These are phyloP conservation scores for Penicillium longicatenatum DNA, from an alignment of 495 filamentous ascomycete genomes.

Conservation along the genomic window DNA sequence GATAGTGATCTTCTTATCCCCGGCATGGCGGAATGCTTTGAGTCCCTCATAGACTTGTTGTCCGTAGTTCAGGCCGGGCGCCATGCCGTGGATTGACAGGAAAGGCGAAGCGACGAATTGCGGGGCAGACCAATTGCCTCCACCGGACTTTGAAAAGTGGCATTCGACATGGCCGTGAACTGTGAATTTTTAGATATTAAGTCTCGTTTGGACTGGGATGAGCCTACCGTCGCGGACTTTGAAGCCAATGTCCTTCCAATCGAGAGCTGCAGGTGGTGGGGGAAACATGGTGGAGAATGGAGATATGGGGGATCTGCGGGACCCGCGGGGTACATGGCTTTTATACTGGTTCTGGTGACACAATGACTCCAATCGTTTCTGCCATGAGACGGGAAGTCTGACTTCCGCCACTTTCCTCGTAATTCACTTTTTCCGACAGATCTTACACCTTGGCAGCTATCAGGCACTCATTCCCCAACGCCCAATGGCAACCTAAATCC, in stretches of 20 bases:
- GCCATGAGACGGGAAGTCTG: not conserved
- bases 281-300: slow-evolving; percentile 57
- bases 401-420: not conserved
- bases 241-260: slow-evolving; percentile 93
- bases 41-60: slow-evolving; percentile 93
- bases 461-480: not conserved
- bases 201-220: not conserved
- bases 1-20: slow-evolving; percentile 62
- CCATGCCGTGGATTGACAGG: slow-evolving; percentile 85
- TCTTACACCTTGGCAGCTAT: not conserved
- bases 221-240: slow-evolving; percentile 79
- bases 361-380: not conserved
- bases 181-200: slow-evolving; percentile 12
- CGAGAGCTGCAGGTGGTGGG: slow-evolving; percentile 71
- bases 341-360: slow-evolving; percentile 2
- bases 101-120: slow-evolving; percentile 74
- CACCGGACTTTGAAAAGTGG: slow-evolving; percentile 39
- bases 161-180: slow-evolving; percentile 40
- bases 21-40: slow-evolving; percentile 79
- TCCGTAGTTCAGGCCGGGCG: slow-evolving; percentile 88
- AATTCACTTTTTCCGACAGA: not conserved
- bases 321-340: not conserved
- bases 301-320: slow-evolving; percentile 11
- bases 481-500: no score
- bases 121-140: slow-evolving; percentile 67